These are phyloP conservation scores for Phlegmacium glaucopus DNA, from an alignment of 768 basidiomycete species.

Conservation along the genomic window DNA sequence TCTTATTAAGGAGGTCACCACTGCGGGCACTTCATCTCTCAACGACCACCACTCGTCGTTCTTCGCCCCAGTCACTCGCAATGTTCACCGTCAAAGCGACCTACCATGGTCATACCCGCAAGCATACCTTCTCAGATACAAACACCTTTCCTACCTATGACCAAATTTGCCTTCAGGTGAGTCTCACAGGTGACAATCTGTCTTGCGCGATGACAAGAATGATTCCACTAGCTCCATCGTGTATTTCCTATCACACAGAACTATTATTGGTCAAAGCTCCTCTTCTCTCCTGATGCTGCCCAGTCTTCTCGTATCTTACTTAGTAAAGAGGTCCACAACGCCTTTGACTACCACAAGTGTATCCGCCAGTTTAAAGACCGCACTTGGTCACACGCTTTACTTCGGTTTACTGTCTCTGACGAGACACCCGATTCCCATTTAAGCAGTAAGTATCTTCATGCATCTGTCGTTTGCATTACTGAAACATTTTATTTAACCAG, in stretches of 20 bases:
- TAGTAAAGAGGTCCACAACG: slow-evolving; percentile 53
- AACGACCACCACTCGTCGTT: slow-evolving; percentile 14
- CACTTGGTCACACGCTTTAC: slow-evolving; percentile 53
- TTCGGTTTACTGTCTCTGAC: slow-evolving; percentile 63
- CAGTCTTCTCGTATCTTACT: slow-evolving; percentile 57
- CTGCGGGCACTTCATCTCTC: too few relatives aligned
- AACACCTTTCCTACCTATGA: slow-evolving; percentile 59
- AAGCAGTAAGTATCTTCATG: slow-evolving; percentile 8
- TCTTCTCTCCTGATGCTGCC: slow-evolving; percentile 64
- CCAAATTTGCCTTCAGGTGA: slow-evolving; percentile 61
- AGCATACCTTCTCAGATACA: slow-evolving; percentile 51
- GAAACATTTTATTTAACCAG: slow-evolving; percentile 4
- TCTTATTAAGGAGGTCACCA: too few relatives aligned
- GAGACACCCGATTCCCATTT: slow-evolving; percentile 31
- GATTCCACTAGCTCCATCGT: slow-evolving; percentile 53
- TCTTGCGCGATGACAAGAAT: slow-evolving; percentile 16
- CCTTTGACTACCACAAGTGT: slow-evolving; percentile 53
- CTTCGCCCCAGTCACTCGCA: slow-evolving; percentile 18
- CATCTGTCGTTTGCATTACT: slow-evolving; percentile 13
- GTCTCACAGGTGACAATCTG: slow-evolving; percentile 15
- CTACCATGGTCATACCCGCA: slow-evolving; percentile 67
- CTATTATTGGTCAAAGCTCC: slow-evolving; percentile 62
- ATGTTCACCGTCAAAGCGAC: slow-evolving; percentile 83
- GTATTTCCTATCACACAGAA: slow-evolving; percentile 61
- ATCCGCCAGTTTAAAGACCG: slow-evolving; percentile 48